Conservation (phyloP, 345 rosid species). For the Salix exigua region DNA sequence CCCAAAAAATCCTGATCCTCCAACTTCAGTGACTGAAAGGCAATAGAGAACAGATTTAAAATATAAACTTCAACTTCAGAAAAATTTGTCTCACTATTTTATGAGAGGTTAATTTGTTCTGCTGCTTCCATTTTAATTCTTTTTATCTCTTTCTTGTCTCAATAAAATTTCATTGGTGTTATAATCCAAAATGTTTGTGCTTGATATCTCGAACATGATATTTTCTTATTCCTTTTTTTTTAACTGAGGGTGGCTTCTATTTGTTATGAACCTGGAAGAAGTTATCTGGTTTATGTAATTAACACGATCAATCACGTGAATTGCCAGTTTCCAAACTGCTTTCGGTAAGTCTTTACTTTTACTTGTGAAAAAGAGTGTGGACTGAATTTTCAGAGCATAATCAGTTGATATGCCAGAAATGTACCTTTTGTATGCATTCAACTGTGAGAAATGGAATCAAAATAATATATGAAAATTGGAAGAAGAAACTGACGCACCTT, state of each 20-base stretch:
- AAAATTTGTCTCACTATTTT: no score
- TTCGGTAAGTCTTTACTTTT: not conserved
- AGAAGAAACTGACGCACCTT: conserved; percentile 44
- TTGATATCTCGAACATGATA: not conserved
- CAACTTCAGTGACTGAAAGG: conserved; percentile 49
- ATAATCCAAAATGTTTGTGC: not conserved
- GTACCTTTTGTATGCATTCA: not conserved
- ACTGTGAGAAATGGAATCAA: not conserved
- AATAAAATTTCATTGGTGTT: not conserved
- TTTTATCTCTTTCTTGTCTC: not conserved
- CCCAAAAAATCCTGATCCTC: conserved; percentile 75
- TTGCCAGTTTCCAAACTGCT: not conserved
- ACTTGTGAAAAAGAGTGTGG: not conserved
- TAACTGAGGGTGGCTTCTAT: not conserved
- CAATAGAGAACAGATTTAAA: conserved; percentile 7
- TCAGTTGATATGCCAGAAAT: not conserved
- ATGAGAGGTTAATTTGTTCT: no score
- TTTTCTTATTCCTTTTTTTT: not conserved
- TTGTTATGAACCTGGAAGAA: not conserved
- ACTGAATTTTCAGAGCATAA: not conserved
- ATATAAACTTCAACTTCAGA: not conserved
- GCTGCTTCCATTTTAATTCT: not conserved
- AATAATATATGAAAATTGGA: not conserved
- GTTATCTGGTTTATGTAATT: not conserved
- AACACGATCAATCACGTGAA: not conserved